Percentiles rank a stretch among this genome's conserved stretches.
phyloP scores from a whole-genome alignment of 805 yeast species.

The Diddensiella caesifluorescens region DNA sequence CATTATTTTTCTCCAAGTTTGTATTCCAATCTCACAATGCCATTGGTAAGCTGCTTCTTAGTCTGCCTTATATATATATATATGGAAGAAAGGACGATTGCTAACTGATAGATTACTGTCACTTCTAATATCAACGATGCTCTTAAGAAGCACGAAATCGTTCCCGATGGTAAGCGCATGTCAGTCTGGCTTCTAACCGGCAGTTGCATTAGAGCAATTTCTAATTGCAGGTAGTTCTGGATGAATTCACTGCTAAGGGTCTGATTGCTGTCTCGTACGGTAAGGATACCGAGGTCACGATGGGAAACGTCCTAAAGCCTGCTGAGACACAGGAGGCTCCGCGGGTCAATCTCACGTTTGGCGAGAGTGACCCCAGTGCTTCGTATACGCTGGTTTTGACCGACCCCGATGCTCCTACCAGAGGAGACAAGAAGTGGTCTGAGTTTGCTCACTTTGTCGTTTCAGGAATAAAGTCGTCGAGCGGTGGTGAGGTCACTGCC shows the following conservation, averaged over 20 bases:
- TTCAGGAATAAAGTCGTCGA: slow-evolving; percentile 33
- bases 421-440: slow-evolving; percentile 79
- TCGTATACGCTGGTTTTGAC: slow-evolving; percentile 73
- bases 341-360: slow-evolving; percentile 56
- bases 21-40: no score
- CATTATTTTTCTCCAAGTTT: no score
- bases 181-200: neutral
- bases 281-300: slow-evolving; percentile 54
- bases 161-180: slow-evolving; percentile 38
- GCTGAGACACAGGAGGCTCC: slow-evolving; percentile 68
- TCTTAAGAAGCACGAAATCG: slow-evolving; percentile 37
- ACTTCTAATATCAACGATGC: slow-evolving; percentile 34
- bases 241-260: slow-evolving; percentile 28
- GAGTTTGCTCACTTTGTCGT: slow-evolving; percentile 75
- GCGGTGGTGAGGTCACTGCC: slow-evolving; percentile 18
- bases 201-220: neutral
- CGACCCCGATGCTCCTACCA: slow-evolving; percentile 92
- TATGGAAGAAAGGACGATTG: no score
- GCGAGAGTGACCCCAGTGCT: slow-evolving; percentile 42
- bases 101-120: slow-evolving; percentile 29
- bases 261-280: slow-evolving; percentile 61
- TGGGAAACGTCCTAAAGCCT: slow-evolving; percentile 69
- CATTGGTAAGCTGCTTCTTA: no score
- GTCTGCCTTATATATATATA: no score
- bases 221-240: slow-evolving; percentile 23